Percentiles rank a stretch among this genome's conserved stretches.
phyloP scores from a whole-genome alignment of 176 grass and related monocot species.

The Oryza brachyantha region DNA sequence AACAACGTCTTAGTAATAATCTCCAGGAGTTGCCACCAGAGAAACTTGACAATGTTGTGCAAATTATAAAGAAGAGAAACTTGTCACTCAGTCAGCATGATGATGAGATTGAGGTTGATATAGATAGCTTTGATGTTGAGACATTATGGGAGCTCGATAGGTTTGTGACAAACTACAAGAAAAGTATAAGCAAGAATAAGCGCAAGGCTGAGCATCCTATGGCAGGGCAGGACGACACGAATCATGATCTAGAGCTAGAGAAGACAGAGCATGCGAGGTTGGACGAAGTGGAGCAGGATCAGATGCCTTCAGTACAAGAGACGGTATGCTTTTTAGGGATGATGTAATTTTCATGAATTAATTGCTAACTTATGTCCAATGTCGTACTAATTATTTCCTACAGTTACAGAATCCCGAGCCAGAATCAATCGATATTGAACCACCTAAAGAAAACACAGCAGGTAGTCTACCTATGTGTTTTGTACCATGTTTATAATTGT shows the following conservation, averaged over 20 bases:
- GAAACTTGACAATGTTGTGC: constrained; percentile 81
- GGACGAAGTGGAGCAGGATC: constrained; percentile 41
- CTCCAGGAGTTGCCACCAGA: constrained; percentile 56
- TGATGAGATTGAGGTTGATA: constrained; percentile 90
- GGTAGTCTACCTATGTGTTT: constrained; percentile 25
- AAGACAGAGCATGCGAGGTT: constrained; percentile 34
- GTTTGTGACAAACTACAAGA: constrained; percentile 78
- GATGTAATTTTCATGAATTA: not conserved
- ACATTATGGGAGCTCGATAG: constrained; percentile 87
- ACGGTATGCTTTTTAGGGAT: constrained; percentile 39
- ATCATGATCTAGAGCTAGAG: constrained; percentile 41
- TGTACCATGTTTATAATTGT: not conserved
- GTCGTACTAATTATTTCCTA: constrained; percentile 20
- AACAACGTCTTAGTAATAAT: constrained; percentile 47
- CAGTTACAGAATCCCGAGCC: constrained; percentile 41
- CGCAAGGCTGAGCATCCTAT: constrained; percentile 62
- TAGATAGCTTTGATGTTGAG: constrained; percentile 83
- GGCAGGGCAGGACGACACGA: constrained; percentile 43
- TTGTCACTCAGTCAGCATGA: constrained; percentile 67
- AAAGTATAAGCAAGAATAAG: constrained; percentile 76
- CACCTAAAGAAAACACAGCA: constrained; percentile 42
- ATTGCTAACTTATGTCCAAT: not conserved
- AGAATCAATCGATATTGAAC: constrained; percentile 48
- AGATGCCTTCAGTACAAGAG: constrained; percentile 33
- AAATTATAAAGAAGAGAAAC: constrained; percentile 85